Evolutionary conservation across 1,139 yeast genomes (phyloP), one percentile per base, ranked within the genome.

Genomic region (Yamadazyma diddensiae): DNA sequence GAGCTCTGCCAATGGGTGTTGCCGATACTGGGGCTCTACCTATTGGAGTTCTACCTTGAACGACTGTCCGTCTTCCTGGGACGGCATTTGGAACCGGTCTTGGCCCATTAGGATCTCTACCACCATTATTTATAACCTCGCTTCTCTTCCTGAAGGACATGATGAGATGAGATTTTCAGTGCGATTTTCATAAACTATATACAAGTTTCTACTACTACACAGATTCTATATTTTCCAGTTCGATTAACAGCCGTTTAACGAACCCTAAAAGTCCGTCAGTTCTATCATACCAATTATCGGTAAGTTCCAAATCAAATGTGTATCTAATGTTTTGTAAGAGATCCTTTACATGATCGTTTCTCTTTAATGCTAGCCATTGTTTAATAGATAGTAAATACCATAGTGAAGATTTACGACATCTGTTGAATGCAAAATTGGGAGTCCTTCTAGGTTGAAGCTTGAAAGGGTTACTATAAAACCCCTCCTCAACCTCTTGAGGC

Each of bases 341-440:
- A 10, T 41, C 36, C 28, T 43, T 36, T 1, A 58, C 49, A 34
- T 66, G 71, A 3, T 41, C 31, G 20, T 43, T 31, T 30, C 60
- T 53, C 24, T 57, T 51, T 24, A 66, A 46, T 4, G 48, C 44
- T n/a, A 57, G 38, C 88, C 95, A 82, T 49, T 83, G 86, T 36
- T 76, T 76, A 4, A 90, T 82, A 0, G 96, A 81, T 16, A 90
- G 57, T 13, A 88, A 56, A 46, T 75, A 72, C 90, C 96, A 90
- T 21, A 90, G 66, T 1, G 87, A 78, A 1, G 92, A 79, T 50
- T 86, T 87, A 36, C 97, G 70, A 33, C 59, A 59, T 7, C 49
- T 46, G 36, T 55, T 65, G 18, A 50, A 51, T 9, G 69, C 75
- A 10, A 58, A 54, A 13, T 54, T 58, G 4, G 50, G 52, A 3